Conservation (phyloP, 2,329 filamentous ascomycete genomes). For the Teratosphaeria zuluensis region DNA sequence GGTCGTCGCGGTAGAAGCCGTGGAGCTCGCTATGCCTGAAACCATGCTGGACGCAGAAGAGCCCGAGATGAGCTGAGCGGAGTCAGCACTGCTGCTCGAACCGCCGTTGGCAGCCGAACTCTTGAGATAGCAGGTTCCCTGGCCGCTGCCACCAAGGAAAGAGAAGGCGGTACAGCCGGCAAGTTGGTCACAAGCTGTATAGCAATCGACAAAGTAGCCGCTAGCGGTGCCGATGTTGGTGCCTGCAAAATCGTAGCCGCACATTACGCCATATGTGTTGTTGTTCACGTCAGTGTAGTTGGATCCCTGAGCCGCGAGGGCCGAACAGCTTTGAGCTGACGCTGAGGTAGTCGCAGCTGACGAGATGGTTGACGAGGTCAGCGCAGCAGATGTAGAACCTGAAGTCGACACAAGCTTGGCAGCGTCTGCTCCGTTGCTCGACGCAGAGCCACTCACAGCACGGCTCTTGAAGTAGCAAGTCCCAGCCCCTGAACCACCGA, state of each 20-base stretch:
- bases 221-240: not conserved
- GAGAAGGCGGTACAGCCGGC: constrained; percentile 8
- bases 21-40: not conserved
- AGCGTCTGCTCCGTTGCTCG: not conserved
- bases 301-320: constrained; percentile 1
- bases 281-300: constrained; percentile 4
- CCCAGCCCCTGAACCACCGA: constrained; percentile 3
- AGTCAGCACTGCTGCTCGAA: not conserved
- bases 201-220: constrained; percentile 3
- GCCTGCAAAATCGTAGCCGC: constrained; percentile 4
- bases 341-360: not conserved
- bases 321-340: constrained; percentile 1
- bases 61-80: not conserved
- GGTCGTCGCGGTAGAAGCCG: not conserved
- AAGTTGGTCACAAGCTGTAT: constrained; percentile 4
- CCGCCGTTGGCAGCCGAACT: not conserved
- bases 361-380: not conserved
- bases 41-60: not conserved
- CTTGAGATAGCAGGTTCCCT: constrained; percentile 11
- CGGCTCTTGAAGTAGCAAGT: constrained; percentile 6
- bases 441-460: not conserved
- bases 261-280: constrained; percentile 4
- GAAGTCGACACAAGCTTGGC: not conserved
- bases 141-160: constrained; percentile 1
- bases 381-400: not conserved